phyloP scores from a whole-genome alignment of 805 yeast genomes.

The Myxozyma lipomycoides region DNA sequence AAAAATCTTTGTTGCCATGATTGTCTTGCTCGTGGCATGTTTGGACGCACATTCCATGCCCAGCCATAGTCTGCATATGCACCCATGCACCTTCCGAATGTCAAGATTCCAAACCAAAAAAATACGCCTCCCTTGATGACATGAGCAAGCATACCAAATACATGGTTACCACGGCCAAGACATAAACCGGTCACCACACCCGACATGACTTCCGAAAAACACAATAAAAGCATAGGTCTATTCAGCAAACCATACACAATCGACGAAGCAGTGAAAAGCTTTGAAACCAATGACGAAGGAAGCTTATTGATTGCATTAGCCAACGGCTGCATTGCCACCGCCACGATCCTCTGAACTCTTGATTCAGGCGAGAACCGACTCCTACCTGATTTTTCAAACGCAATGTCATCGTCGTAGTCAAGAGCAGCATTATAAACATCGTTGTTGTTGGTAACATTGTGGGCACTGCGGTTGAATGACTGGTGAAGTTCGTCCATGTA shows the following conservation, averaged over 20 bases:
- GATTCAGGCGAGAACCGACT: slow-evolving; percentile 20
- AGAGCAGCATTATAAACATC: neutral
- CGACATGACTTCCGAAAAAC: slow-evolving; percentile 52
- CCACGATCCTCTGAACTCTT: slow-evolving; percentile 20
- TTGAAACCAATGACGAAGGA: slow-evolving; percentile 30
- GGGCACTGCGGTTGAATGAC: neutral
- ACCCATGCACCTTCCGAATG: slow-evolving; percentile 87
- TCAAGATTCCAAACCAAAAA: slow-evolving; percentile 64
- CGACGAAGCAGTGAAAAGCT: slow-evolving; percentile 35
- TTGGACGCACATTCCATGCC: slow-evolving; percentile 71
- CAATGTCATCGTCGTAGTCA: neutral
- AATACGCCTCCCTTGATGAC: slow-evolving; percentile 95
- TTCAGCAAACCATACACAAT: slow-evolving; percentile 51
- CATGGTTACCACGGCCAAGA: slow-evolving; percentile 61
- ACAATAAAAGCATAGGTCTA: slow-evolving; percentile 60
- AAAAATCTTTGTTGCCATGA: slow-evolving; percentile 41
- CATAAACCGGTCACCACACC: slow-evolving; percentile 63
- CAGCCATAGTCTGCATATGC: slow-evolving; percentile 70
- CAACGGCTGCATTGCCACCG: slow-evolving; percentile 15
- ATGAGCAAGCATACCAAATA: slow-evolving; percentile 86
- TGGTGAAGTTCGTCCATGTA: slow-evolving; percentile 5
- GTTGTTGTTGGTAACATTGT: neutral
- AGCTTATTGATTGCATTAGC: slow-evolving; percentile 17
- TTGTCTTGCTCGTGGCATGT: slow-evolving; percentile 19
- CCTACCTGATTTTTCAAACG: neutral